Percentiles rank a stretch among this genome's conserved stretches.
Evolutionary conservation across 1,284 basidiomycete species (phyloP).

Genomic region (Fomitopsis betulina): DNA sequence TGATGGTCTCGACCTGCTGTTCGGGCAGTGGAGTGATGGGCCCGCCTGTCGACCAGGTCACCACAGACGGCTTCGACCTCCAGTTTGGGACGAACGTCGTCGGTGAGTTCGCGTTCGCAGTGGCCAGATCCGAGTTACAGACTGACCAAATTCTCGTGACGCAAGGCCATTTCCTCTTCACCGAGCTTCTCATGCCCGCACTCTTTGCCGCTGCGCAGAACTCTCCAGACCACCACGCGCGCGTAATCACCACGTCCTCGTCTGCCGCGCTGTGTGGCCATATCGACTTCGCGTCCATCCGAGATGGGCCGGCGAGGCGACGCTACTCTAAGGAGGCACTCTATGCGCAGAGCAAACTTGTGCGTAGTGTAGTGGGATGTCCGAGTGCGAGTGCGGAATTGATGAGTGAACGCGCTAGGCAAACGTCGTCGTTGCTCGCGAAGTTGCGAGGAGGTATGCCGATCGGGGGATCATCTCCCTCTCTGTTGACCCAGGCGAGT

Average conservation of each 20-base stretch:
- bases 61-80: constrained; percentile 52
- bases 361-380: constrained; percentile 8
- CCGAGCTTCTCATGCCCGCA: constrained; percentile 44
- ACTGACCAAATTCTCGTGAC: neutral
- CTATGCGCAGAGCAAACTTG: constrained; percentile 43
- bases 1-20: neutral
- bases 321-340: constrained; percentile 20
- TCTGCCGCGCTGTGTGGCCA: constrained; percentile 23
- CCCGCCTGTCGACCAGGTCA: constrained; percentile 38
- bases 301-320: constrained; percentile 24
- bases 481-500: constrained; percentile 32
- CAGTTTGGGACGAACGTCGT: constrained; percentile 61
- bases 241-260: constrained; percentile 49
- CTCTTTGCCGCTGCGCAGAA: constrained; percentile 35
- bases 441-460: constrained; percentile 22
- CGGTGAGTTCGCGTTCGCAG: constrained; percentile 19
- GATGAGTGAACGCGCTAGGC: constrained; percentile 13
- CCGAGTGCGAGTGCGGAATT: too few species aligned
- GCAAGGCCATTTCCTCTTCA: constrained; percentile 43
- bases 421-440: constrained; percentile 32
- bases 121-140: neutral
- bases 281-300: constrained; percentile 26
- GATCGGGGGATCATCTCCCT: constrained; percentile 29
- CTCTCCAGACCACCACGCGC: constrained; percentile 33
- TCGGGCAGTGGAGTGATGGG: constrained; percentile 50